Conservation (phyloP, 2,329 filamentous ascomycete genomes). For the Periconia digitata region DNA sequence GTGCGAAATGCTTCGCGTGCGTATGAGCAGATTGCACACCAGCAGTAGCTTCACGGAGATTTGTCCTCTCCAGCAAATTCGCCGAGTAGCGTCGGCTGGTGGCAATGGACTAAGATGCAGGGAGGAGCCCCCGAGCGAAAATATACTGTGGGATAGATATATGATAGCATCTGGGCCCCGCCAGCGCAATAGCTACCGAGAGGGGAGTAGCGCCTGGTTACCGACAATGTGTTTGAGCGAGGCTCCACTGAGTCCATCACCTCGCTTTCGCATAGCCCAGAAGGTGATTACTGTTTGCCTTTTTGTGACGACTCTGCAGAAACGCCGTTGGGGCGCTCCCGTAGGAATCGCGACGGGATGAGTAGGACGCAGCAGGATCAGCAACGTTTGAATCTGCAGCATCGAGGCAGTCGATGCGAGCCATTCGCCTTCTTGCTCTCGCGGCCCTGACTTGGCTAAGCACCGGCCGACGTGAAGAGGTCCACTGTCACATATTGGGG, state of each 20-base stretch:
- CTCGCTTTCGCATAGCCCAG: background rate
- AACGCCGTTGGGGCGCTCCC: no score
- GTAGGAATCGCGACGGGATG: no score
- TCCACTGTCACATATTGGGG: slow-evolving; percentile 17
- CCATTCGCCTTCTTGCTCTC: background rate
- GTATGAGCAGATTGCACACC: background rate
- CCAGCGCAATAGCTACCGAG: background rate
- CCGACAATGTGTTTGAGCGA: background rate
- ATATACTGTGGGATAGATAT: no score
- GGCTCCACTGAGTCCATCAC: background rate
- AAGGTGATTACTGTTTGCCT: background rate
- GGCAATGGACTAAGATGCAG: background rate
- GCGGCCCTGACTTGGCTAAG: slow-evolving; percentile 11
- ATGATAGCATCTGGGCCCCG: background rate
- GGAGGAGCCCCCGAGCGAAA: background rate
- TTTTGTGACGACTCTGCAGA: no score
- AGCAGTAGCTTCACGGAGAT: background rate
- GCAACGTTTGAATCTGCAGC: background rate
- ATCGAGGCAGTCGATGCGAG: background rate
- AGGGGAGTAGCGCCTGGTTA: background rate
- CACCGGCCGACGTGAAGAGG: slow-evolving; percentile 1
- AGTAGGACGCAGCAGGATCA: background rate
- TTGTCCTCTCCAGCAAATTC: background rate
- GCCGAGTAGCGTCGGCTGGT: background rate
- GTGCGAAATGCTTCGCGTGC: no score